Evolutionary conservation across 1,139 yeast species (phyloP).

Genomic region (Hansenula sp.): DNA sequence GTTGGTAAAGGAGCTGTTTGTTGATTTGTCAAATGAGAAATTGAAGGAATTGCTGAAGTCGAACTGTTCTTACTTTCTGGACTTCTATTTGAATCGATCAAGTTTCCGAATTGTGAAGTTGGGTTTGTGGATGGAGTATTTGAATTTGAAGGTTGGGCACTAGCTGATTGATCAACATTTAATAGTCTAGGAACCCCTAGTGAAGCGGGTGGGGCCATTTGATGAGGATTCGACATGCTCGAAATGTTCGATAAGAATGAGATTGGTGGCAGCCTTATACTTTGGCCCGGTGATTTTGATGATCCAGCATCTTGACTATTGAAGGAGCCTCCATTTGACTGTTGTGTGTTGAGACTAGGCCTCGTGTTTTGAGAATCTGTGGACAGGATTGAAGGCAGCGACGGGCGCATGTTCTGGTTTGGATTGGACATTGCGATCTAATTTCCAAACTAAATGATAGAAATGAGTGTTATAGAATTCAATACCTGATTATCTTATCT

Average conservation of each 20-base stretch:
- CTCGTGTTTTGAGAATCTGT: neutral
- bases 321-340: neutral
- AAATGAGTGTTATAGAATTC: no score
- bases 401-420: neutral
- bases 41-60: neutral
- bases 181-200: slow-evolving; percentile 3
- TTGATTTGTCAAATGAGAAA: neutral
- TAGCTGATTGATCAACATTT: neutral
- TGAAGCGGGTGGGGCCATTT: slow-evolving; percentile 4
- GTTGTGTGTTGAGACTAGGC: neutral
- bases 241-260: slow-evolving; percentile 24
- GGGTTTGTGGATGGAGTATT: neutral
- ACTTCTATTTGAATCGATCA: neutral
- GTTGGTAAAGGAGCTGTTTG: neutral
- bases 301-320: neutral
- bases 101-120: neutral
- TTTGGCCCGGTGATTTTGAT: slow-evolving; percentile 12
- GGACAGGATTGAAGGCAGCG: neutral
- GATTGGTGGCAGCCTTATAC: slow-evolving; percentile 30
- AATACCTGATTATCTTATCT: no score
- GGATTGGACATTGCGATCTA: neutral
- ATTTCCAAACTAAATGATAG: no score
- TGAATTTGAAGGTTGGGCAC: neutral
- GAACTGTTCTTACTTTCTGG: neutral
- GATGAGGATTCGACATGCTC: slow-evolving; percentile 2